A percentile compares a stretch with the other conserved stretches of the same genome.
Evolutionary conservation across 768 basidiomycete species (phyloP).

Genomic region (Pulveroboletus sp.): DNA sequence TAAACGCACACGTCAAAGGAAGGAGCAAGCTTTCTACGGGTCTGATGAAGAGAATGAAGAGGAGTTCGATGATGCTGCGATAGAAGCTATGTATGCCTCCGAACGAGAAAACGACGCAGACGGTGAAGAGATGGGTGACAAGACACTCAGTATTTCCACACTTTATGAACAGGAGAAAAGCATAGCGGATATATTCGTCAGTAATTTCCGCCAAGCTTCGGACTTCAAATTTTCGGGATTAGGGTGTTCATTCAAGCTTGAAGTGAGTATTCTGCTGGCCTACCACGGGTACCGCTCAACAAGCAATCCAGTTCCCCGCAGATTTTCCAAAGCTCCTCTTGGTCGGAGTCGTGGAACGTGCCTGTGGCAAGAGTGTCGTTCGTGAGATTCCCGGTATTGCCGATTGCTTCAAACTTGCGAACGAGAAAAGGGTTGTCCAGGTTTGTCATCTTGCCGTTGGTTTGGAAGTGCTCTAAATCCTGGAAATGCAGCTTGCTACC

Average conservation of each 20-base stretch:
- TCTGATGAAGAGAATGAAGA: slow-evolving; percentile 46
- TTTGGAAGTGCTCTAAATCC: background rate
- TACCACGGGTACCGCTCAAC: background rate
- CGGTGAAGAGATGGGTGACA: slow-evolving; percentile 22
- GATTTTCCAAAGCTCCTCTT: slow-evolving; percentile 90
- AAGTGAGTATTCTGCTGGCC: slow-evolving; percentile 49
- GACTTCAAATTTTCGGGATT: slow-evolving; percentile 66
- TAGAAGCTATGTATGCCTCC: slow-evolving; percentile 61
- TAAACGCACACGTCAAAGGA: slow-evolving; percentile 65
- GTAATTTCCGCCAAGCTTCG: slow-evolving; percentile 59
- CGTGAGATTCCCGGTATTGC: slow-evolving; percentile 87
- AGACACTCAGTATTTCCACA: slow-evolving; percentile 19
- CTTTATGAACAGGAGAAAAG: slow-evolving; percentile 40
- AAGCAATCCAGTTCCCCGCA: slow-evolving; percentile 62
- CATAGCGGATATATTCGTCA: slow-evolving; percentile 50
- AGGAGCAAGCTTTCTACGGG: slow-evolving; percentile 73
- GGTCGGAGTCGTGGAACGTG: slow-evolving; percentile 87
- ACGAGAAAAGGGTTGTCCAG: slow-evolving; percentile 49
- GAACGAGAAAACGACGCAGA: slow-evolving; percentile 39
- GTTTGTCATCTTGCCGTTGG: slow-evolving; percentile 29
- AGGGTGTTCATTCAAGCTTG: slow-evolving; percentile 73
- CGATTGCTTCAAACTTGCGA: slow-evolving; percentile 67
- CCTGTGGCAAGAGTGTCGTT: slow-evolving; percentile 78
- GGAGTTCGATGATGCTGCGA: slow-evolving; percentile 47
- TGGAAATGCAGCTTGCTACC: slow-evolving; percentile 56